Evolutionary conservation across 805 yeast genomes (phyloP).

Genomic region (Saturnispora halmiae): DNA sequence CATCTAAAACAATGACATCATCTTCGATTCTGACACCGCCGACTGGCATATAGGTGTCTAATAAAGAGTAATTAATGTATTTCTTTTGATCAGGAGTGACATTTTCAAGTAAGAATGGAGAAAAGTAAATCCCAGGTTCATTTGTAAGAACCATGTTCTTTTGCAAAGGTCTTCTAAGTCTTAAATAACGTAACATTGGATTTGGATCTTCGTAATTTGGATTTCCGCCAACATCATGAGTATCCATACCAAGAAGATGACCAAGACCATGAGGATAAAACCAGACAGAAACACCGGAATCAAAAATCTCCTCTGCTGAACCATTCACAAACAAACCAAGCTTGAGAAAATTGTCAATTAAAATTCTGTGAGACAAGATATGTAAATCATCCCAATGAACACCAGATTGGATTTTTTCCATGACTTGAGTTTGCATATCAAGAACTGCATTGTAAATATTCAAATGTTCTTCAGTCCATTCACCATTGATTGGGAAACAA

Average conservation of each 20-base stretch:
- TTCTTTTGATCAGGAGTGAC: slow-evolving; percentile 34
- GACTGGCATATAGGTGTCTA: slow-evolving; percentile 72
- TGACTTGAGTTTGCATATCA: slow-evolving; percentile 71
- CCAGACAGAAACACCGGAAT: slow-evolving; percentile 60
- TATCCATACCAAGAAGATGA: slow-evolving; percentile 87
- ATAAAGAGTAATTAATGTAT: slow-evolving; percentile 53
- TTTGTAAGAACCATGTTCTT: slow-evolving; percentile 83
- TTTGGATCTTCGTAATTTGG: slow-evolving; percentile 82
- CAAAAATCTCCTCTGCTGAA: slow-evolving; percentile 52
- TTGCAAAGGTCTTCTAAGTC: slow-evolving; percentile 66
- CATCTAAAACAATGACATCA: slow-evolving; percentile 68
- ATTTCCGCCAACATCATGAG: slow-evolving; percentile 90
- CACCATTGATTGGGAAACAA: slow-evolving; percentile 86
- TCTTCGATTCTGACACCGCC: slow-evolving; percentile 99
- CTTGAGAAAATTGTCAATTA: slow-evolving; percentile 59
- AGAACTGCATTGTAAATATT: slow-evolving; percentile 71
- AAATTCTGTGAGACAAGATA: slow-evolving; percentile 63
- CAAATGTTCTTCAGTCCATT: slow-evolving; percentile 81
- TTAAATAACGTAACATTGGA: slow-evolving; percentile 63
- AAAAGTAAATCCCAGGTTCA: slow-evolving; percentile 92
- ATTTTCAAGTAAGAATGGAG: slow-evolving; percentile 61
- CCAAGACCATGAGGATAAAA: slow-evolving; percentile 97
- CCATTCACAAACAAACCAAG: slow-evolving; percentile 67
- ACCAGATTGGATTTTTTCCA: slow-evolving; percentile 73
- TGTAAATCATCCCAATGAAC: slow-evolving; percentile 81